phyloP scores from a whole-genome alignment of 345 rosid species.

The Camelina laxa region DNA sequence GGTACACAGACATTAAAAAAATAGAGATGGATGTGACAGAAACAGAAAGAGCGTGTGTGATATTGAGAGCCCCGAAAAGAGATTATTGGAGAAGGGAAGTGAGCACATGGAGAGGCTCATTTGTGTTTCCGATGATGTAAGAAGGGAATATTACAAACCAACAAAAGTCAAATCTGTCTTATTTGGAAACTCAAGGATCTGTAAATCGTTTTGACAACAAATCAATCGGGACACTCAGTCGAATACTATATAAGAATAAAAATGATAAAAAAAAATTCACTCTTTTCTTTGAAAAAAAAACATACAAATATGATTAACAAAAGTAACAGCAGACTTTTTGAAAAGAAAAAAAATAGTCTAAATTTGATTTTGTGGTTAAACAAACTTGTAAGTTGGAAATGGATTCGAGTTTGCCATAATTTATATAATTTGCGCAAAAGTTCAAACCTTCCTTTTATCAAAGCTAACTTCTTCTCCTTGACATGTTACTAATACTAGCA shows the following conservation, averaged over 20 bases:
- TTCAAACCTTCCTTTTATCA: conserved; percentile 3
- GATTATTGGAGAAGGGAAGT: conserved; percentile 42
- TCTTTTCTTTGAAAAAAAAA: too few species aligned
- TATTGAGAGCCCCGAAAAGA: conserved; percentile 45
- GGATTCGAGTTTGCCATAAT: not conserved
- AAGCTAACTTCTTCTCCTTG: conserved; percentile 36
- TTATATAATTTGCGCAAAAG: not conserved
- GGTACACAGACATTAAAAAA: conserved; percentile 1
- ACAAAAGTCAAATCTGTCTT: conserved; percentile 49
- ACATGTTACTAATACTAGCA: conserved; percentile 30
- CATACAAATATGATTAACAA: too few species aligned
- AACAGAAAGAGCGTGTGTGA: conserved; percentile 45
- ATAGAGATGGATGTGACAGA: conserved; percentile 36
- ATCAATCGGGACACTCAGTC: conserved; percentile 11
- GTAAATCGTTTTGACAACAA: conserved; percentile 15
- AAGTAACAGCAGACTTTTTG: not conserved
- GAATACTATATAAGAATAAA: not conserved
- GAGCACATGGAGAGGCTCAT: conserved; percentile 46
- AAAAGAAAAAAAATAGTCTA: not conserved
- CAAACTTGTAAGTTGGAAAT: too few species aligned
- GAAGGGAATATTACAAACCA: conserved; percentile 44
- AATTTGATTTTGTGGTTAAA: not conserved
- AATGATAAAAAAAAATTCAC: not conserved
- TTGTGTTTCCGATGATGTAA: conserved; percentile 42
- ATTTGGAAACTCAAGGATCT: conserved; percentile 32